Percentiles rank a stretch among this genome's conserved stretches.
Conservation (phyloP, 208 protist species). For the Leishmania amazonensis region DNA sequence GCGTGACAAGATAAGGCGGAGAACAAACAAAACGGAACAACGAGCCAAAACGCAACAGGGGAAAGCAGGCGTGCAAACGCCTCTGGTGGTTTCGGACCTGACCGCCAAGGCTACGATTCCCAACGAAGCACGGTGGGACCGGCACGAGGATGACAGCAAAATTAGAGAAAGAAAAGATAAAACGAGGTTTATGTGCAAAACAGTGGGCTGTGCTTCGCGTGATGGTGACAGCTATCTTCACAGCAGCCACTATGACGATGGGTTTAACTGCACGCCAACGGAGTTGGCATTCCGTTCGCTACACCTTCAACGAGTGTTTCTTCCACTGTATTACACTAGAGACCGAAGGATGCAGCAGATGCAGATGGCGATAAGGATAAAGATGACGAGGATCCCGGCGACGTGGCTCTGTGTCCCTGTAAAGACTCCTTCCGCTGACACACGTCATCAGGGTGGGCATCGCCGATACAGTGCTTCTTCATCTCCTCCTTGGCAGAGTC, state of each 20-base stretch:
- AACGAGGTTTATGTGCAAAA: not conserved
- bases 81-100: not conserved
- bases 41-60: not conserved
- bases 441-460: slow-evolving; percentile 55
- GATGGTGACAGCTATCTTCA: not conserved
- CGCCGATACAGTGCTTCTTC: slow-evolving; percentile 76
- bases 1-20: not conserved
- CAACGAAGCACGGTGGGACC: not conserved
- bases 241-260: not conserved
- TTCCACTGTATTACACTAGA: slow-evolving; percentile 1
- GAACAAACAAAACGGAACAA: not conserved
- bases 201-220: not conserved
- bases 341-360: slow-evolving; percentile 42
- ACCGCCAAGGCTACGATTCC: too few species aligned
- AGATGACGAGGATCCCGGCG: slow-evolving; percentile 28
- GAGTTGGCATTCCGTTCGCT: not conserved
- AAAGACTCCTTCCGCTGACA: slow-evolving; percentile 27
- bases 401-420: slow-evolving; percentile 30
- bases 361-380: slow-evolving; percentile 34
- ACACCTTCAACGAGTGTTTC: not conserved
- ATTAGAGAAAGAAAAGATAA: not conserved
- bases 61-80: not conserved
- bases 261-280: not conserved
- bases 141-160: not conserved
- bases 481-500: slow-evolving; percentile 66